These are phyloP conservation scores for Dimargaris cristalligena DNA, from an alignment of 192 early-diverging fungal species.

Conservation along the genomic window DNA sequence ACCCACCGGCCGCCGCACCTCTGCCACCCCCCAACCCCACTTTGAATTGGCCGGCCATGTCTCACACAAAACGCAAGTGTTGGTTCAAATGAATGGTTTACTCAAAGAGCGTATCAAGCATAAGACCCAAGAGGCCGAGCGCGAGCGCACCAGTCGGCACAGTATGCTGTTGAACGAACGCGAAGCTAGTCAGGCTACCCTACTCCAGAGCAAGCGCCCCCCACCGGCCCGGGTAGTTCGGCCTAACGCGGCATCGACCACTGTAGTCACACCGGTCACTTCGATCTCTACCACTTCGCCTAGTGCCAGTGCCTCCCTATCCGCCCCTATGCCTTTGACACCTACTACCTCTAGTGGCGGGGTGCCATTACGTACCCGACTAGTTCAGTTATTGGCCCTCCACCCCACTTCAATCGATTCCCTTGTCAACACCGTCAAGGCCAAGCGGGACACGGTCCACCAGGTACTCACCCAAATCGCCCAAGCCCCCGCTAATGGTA, in stretches of 20 bases:
- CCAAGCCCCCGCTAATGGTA: background rate
- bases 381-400: background rate
- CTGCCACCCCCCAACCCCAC: background rate
- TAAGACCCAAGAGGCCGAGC: constrained; percentile 5
- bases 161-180: constrained; percentile 2
- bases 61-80: background rate
- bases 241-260: background rate
- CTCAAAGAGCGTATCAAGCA: background rate
- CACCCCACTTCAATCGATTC: background rate
- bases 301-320: background rate
- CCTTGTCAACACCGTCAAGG: constrained; percentile 1
- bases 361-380: constrained; percentile 1
- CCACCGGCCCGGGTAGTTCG: no score
- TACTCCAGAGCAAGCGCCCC: background rate
- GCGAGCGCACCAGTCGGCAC: background rate
- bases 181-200: background rate
- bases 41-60: background rate
- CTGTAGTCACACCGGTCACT: background rate
- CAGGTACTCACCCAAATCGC: background rate
- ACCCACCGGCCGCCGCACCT: background rate
- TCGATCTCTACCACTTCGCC: background rate
- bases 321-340: background rate
- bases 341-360: background rate
- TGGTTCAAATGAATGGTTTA: background rate
- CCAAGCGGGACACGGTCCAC: background rate